These are phyloP conservation scores for Remersonia thermophila DNA, from an alignment of 2,329 filamentous ascomycete species.

Conservation along the genomic window DNA sequence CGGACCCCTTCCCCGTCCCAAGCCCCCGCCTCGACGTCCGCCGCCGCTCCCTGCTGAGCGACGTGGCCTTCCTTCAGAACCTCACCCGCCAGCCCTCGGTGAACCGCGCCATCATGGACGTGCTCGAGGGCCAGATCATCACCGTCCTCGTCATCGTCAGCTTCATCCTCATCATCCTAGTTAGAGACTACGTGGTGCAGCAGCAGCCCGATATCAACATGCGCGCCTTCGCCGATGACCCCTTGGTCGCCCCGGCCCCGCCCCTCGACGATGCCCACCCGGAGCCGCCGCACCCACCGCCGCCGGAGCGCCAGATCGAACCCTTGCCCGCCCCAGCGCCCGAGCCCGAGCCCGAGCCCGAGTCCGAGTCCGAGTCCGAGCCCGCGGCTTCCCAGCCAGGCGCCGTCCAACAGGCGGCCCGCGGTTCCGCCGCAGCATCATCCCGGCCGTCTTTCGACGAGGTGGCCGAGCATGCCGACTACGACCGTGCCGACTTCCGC, in stretches of 20 bases:
- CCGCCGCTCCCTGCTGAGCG: constrained; percentile 39
- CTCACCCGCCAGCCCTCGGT: constrained; percentile 57
- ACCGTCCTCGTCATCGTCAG: constrained; percentile 82
- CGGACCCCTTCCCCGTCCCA: constrained; percentile 12
- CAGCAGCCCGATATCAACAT: constrained; percentile 90
- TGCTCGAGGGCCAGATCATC: constrained; percentile 87
- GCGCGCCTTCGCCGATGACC: constrained; percentile 34
- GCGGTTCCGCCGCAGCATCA: too few species aligned
- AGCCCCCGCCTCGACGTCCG: too few species aligned
- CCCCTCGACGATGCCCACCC: constrained; percentile 2
- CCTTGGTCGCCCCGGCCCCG: constrained; percentile 34
- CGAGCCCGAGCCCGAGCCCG: too few species aligned
- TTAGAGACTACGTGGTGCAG: constrained; percentile 95
- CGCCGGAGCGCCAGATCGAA: background rate
- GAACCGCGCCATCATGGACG: constrained; percentile 69
- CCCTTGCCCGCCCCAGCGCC: background rate
- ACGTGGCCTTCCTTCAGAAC: constrained; percentile 43
- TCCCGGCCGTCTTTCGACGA: too few species aligned
- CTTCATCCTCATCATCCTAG: constrained; percentile 94
- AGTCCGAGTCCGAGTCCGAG: too few species aligned
- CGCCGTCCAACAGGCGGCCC: too few species aligned
- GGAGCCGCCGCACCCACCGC: background rate
- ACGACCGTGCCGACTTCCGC: constrained; percentile 21
- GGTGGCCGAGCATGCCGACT: background rate
- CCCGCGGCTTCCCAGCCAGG: too few species aligned